Conservation (phyloP, 2,329 filamentous ascomycete species). For the Emergomyces africanus region DNA sequence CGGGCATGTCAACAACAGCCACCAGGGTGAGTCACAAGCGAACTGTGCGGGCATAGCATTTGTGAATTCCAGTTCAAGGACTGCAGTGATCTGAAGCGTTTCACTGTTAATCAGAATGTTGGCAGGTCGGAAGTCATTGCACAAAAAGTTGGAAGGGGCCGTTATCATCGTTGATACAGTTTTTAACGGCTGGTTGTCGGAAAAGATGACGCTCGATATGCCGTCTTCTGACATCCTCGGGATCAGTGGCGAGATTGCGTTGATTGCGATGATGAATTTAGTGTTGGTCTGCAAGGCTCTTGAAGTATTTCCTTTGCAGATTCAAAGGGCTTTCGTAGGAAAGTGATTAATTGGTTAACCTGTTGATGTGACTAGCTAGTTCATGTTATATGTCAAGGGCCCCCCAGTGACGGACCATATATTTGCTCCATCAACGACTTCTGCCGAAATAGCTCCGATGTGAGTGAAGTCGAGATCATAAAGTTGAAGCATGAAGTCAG, state of each 20-base stretch:
- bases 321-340: constrained; percentile 19
- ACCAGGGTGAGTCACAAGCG: constrained; percentile 28
- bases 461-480: too few species aligned
- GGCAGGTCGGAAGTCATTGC: constrained; percentile 26
- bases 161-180: constrained; percentile 12
- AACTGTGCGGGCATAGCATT: constrained; percentile 31
- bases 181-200: constrained; percentile 19
- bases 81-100: constrained; percentile 24
- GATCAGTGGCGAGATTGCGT: constrained; percentile 21
- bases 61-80: constrained; percentile 32
- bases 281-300: constrained; percentile 16
- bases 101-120: constrained; percentile 30
- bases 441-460: too few species aligned
- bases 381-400: constrained; percentile 32
- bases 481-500: too few species aligned
- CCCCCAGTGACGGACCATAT: constrained; percentile 21
- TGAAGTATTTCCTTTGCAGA: constrained; percentile 21
- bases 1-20: constrained; percentile 23
- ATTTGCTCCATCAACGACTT: background rate
- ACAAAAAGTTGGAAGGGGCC: constrained; percentile 28
- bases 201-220: constrained; percentile 25
- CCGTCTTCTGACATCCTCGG: constrained; percentile 16
- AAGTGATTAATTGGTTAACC: constrained; percentile 20
- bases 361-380: constrained; percentile 23
- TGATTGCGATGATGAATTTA: constrained; percentile 18